Conservation (phyloP, 768 basidiomycete species). For the Xerocomellus intermedius region DNA sequence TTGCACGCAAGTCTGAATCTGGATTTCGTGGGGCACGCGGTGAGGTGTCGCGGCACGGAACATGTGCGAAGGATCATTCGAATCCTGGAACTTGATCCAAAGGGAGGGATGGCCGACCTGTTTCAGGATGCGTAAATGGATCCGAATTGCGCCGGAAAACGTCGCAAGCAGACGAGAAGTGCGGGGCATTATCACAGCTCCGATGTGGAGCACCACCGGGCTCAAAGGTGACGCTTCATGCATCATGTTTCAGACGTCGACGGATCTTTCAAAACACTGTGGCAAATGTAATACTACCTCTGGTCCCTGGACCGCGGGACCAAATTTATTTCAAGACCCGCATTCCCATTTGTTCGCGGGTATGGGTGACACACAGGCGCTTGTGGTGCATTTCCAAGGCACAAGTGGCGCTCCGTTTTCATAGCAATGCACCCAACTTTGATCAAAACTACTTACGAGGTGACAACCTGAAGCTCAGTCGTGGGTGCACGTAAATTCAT, state of each 20-base stretch:
- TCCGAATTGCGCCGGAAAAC: not conserved
- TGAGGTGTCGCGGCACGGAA: not conserved
- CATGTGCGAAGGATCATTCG: not conserved
- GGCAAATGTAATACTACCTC: too few species aligned
- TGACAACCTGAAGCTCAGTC: not conserved
- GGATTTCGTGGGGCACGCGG: too few species aligned
- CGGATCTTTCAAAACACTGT: too few species aligned
- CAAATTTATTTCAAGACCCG: too few species aligned
- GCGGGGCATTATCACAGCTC: not conserved
- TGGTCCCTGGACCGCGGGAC: too few species aligned
- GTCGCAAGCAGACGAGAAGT: not conserved
- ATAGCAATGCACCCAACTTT: not conserved
- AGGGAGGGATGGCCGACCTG: too few species aligned
- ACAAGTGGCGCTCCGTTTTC: too few species aligned
- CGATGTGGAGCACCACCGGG: not conserved
- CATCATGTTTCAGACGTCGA: not conserved
- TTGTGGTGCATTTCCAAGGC: too few species aligned
- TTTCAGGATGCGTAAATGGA: too few species aligned
- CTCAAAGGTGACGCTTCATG: not conserved
- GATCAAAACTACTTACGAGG: not conserved
- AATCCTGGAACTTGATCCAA: not conserved
- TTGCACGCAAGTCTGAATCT: too few species aligned
- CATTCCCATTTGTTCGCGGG: too few species aligned
- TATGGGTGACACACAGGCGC: too few species aligned
- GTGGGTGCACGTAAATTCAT: slow-evolving; percentile 9